These are phyloP conservation scores for Rutidosis leptorrhynchoides DNA, from an alignment of 129 eudicot species.

Conservation along the genomic window DNA sequence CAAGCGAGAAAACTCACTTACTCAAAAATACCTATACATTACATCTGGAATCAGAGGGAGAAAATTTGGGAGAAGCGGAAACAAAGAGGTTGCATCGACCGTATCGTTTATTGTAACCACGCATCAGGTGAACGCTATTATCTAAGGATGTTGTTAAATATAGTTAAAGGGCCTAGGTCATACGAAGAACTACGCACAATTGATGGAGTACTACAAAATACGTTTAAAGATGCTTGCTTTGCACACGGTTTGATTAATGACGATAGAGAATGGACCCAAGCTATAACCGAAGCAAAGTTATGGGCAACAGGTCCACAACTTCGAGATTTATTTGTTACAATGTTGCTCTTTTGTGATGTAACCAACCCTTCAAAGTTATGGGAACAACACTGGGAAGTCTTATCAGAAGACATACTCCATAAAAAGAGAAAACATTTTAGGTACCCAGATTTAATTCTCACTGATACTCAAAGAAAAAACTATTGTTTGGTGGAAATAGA, in stretches of 20 bases:
- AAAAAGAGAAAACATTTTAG: neutral
- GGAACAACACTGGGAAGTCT: neutral
- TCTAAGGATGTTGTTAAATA: neutral
- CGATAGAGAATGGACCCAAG: neutral
- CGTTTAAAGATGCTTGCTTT: too few species aligned
- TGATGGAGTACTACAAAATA: neutral
- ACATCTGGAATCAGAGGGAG: neutral
- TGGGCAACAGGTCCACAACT: neutral
- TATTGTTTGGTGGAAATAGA: too few species aligned
- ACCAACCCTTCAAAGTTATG: neutral
- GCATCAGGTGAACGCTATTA: neutral
- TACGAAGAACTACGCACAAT: neutral
- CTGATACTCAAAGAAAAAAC: too few species aligned
- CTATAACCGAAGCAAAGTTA: neutral
- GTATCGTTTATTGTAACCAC: too few species aligned
- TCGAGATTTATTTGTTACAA: neutral
- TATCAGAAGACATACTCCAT: neutral
- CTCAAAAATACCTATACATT: neutral
- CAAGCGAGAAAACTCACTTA: neutral
- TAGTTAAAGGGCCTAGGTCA: neutral
- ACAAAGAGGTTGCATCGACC: too few species aligned
- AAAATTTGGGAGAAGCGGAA: neutral
- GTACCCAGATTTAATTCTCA: neutral
- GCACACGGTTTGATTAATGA: too few species aligned
- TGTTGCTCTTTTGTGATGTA: neutral